These are phyloP conservation scores for Tetratostichococcus sp. DNA, from an alignment of 139 green algal genomes.

Conservation along the genomic window DNA sequence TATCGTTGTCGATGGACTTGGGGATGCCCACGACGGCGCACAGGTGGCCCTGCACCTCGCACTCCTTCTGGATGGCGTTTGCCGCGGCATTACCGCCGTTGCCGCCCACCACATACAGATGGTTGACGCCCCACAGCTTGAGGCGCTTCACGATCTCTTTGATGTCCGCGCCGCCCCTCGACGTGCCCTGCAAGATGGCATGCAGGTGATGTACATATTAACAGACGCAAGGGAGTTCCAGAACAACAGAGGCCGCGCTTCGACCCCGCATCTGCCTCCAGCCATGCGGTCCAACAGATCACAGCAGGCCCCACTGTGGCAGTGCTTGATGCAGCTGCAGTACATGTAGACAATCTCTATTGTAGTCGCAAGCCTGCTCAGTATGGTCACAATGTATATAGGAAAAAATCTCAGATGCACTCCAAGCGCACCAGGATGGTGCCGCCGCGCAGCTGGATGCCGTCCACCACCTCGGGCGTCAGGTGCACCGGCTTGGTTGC, in stretches of 20 bases:
- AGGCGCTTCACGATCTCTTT: slow-evolving; percentile 88
- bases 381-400: too few relatives aligned
- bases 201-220: too few relatives aligned
- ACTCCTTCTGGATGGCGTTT: slow-evolving; percentile 80
- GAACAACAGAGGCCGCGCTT: too few relatives aligned
- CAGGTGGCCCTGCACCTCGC: slow-evolving; percentile 58
- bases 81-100: slow-evolving; percentile 77
- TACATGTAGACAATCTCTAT: too few relatives aligned
- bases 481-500: slow-evolving; percentile 81
- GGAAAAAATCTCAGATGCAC: too few relatives aligned
- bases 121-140: slow-evolving; percentile 87
- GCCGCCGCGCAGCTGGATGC: slow-evolving; percentile 91
- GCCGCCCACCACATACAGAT: slow-evolving; percentile 77
- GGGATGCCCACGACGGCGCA: slow-evolving; percentile 85
- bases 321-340: too few relatives aligned
- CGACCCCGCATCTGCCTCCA: too few relatives aligned
- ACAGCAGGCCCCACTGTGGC: too few relatives aligned
- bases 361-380: too few relatives aligned
- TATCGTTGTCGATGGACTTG: slow-evolving; percentile 98
- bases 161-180: slow-evolving; percentile 86
- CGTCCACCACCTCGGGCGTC: slow-evolving; percentile 67
- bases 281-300: too few relatives aligned
- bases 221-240: too few relatives aligned
- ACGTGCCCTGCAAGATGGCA: slow-evolving; percentile 73
- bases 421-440: slow-evolving; percentile 83